Base-by-base conservation (phyloP, 2,329 filamentous ascomycete genomes). In the Cyanodermella asteris region DNA sequence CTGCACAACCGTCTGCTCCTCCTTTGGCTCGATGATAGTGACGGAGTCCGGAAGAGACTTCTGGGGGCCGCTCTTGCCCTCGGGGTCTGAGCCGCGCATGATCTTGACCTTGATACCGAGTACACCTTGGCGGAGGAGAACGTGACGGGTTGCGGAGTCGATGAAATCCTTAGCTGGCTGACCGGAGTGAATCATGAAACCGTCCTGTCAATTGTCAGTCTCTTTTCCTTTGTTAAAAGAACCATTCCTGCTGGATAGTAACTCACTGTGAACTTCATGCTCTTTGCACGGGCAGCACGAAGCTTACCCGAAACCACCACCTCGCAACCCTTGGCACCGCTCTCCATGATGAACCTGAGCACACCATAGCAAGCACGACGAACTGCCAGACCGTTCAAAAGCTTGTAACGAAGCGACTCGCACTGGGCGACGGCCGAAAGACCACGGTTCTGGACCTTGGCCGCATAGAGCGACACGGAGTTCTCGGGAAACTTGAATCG, bases 101-200 rank as follows among this genome's bases (percentile, higher is more conserved):
- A 97, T 97, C 82, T 97, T 97, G 61, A 97, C 87, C 73, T 97
- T 97, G 67, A 97, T 97, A 64, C 87, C 87, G 41, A 97, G 68
- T 41, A 97, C 87, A 77, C 87, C 87, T 69, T 97, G 87, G 63
- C 90, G 78, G 59, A 97, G 82, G 42, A 97, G 81, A 48, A 97
- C 87, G 78, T 97, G 87, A 48, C 87, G 87, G 50, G 87, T 94
- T 45, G 90, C 90, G 49, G 63, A 69, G 69, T 97, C 87, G 57
- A 97, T 97, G 67, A 97, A 97, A 64, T 97, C 87, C 64, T 90
- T 84, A 51, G 84, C 87, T 51, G 87, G 87, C 60, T 97, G 87
- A 63, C 87, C 87, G 50, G 87, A 97, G 78, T 97, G 87, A 64
- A 97, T 97, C 87, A 97, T 97, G 80, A 97, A 97, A 56, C 87